Evolutionary conservation across 331 rosid species (phyloP), one percentile per base, ranked within the genome.

Genomic region (Rosa hybrid): DNA sequence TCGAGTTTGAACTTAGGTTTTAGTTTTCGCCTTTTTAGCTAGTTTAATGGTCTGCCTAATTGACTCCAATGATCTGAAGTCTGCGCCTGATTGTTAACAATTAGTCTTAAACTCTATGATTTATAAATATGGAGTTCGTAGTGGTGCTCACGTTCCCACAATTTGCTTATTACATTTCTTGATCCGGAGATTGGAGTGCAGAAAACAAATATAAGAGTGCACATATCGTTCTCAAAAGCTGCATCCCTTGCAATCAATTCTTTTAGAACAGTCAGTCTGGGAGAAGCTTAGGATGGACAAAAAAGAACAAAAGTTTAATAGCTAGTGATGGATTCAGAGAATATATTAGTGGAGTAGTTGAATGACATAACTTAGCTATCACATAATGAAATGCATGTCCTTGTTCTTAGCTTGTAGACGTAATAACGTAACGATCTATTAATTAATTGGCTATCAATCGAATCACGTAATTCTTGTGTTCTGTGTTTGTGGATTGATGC

Each of bases 401-500:
- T 54, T 6, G 60, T 51, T 74, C 78, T 54, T 8, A 8, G 78
- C 56, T 20, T 5, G 23, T 25, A 14, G 21, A 8, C n/a, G 14
- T n/a, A n/a, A 41, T 18, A 17, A 25, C 18, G 30, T n/a, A 34
- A 34, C 49, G 2, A 62, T 62, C 71, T 38, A 12, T 65, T 65
- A 7, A 59, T 65, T 65, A 16, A 59, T 60, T 76, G 71, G 71
- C 23, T 60, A 76, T 13, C 50, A 60, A 45, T 57, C 42, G 42
- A 57, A 75, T 74, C 34, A 74, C 53, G 11, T 34, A 53, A n/a
- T 30, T 73, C 65, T 39, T 56, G 23, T 75, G 78, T 41, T 75
- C 17, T 56, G 78, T n/a, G 57, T 75, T 75, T 21, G 17, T 59
- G 41, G 46, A 39, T 75, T 57, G 54, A 57, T 39, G 51, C 39